A percentile compares a stretch with the other conserved stretches of the same genome.
These are phyloP conservation scores for Fraxinus velutina DNA, from an alignment of 305 asterid species.

Conservation along the genomic window DNA sequence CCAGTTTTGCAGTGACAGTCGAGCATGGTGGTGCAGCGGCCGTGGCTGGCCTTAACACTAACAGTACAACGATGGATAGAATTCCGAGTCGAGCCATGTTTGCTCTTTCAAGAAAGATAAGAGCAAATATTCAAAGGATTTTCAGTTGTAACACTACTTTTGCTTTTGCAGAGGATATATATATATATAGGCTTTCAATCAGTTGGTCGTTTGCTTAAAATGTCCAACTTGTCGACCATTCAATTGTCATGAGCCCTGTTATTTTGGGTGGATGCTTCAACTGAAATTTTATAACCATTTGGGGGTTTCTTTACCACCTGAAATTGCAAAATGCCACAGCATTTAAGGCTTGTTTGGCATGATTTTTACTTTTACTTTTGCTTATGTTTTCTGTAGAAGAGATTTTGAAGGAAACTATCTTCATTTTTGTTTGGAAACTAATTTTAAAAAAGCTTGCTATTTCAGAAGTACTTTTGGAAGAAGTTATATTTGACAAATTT, in stretches of 20 bases:
- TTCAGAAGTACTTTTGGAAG: neutral
- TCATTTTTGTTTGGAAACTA: neutral
- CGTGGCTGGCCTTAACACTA: neutral
- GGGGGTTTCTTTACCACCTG: neutral
- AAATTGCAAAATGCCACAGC: neutral
- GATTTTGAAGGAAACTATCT: too few relatives aligned
- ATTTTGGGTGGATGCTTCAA: neutral
- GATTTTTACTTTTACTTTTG: neutral
- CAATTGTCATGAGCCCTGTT: neutral
- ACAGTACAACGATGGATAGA: neutral
- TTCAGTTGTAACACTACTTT: neutral
- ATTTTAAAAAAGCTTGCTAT: neutral
- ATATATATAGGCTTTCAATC: neutral
- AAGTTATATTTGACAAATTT: too few relatives aligned
- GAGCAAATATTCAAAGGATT: neutral
- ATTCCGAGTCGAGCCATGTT: neutral
- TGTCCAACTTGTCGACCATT: neutral
- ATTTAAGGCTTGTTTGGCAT: neutral
- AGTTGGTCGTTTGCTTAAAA: neutral
- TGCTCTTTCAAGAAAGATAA: neutral
- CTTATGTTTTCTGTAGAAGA: neutral
- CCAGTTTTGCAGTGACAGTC: neutral
- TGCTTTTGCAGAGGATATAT: neutral
- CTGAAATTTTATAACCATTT: neutral
- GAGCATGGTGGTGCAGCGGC: constrained; percentile 12